These are phyloP conservation scores for Auricularia sp. DNA, from an alignment of 768 basidiomycete genomes.

Conservation along the genomic window DNA sequence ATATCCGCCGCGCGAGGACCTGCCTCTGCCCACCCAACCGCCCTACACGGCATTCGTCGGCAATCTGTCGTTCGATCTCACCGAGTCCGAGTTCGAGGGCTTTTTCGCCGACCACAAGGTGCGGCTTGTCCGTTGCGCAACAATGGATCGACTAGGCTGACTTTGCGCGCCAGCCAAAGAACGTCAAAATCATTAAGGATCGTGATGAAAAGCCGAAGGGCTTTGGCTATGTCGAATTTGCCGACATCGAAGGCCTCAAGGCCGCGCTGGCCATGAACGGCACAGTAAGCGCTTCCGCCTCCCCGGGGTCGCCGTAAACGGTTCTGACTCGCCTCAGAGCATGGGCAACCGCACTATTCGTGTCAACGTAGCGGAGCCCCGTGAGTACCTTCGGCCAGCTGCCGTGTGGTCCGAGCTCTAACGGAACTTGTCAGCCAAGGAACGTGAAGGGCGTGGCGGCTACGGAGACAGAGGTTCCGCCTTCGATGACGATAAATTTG, in stretches of 20 bases:
- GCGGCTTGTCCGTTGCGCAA: conserved; percentile 8
- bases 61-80: conserved; percentile 88
- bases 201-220: conserved; percentile 93
- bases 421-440: conserved; percentile 49
- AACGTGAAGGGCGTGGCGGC: conserved; percentile 36
- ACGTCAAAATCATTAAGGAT: conserved; percentile 87
- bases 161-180: conserved; percentile 45
- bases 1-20: conserved; percentile 67
- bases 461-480: conserved; percentile 35
- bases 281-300: conserved; percentile 34
- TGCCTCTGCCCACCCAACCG: conserved; percentile 89
- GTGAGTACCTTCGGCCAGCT: conserved; percentile 39
- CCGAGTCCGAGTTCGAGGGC: conserved; percentile 66
- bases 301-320: conserved; percentile 3
- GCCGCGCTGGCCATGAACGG: conserved; percentile 67
- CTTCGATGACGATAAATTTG: conserved; percentile 74
- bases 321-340: conserved; percentile 28
- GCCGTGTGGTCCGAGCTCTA: conserved; percentile 8
- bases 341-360: conserved; percentile 75
- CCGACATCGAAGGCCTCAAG: conserved; percentile 76
- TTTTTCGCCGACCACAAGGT: conserved; percentile 70
- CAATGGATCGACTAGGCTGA: not conserved
- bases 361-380: conserved; percentile 92
- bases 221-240: conserved; percentile 95
- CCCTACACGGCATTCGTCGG: conserved; percentile 97